Conservation (phyloP, 2,329 filamentous ascomycete species). For the Lizonia empirigonia region DNA sequence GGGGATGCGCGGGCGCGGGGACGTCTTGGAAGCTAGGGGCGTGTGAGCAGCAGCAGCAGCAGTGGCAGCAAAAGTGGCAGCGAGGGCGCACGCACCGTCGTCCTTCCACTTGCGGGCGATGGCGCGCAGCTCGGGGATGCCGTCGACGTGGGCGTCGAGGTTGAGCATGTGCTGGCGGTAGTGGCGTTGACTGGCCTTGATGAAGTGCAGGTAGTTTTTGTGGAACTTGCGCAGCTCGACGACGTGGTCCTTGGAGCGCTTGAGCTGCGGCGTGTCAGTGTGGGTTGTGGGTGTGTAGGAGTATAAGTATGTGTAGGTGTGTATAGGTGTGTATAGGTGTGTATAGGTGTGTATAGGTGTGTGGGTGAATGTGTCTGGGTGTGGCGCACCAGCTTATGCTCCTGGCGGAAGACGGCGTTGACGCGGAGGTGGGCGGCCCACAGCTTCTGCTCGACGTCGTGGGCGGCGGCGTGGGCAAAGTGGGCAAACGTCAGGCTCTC, state of each 20-base stretch:
- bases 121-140: slow-evolving; percentile 63
- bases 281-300: too few relatives aligned
- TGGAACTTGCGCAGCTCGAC: slow-evolving; percentile 77
- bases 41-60: slow-evolving; percentile 43
- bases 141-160: slow-evolving; percentile 65
- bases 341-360: too few relatives aligned
- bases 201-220: slow-evolving; percentile 80
- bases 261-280: slow-evolving; percentile 46
- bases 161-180: slow-evolving; percentile 86
- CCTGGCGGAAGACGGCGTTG: slow-evolving; percentile 77
- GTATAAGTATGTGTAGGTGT: too few relatives aligned
- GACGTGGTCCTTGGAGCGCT: slow-evolving; percentile 58
- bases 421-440: slow-evolving; percentile 81
- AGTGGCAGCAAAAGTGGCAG: neutral
- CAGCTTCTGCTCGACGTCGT: slow-evolving; percentile 71
- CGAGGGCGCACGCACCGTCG: slow-evolving; percentile 31
- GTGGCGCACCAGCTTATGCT: slow-evolving; percentile 42
- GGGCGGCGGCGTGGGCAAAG: slow-evolving; percentile 66
- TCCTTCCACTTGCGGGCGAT: slow-evolving; percentile 56
- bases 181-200: slow-evolving; percentile 86
- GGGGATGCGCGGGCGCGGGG: slow-evolving; percentile 44
- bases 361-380: too few relatives aligned
- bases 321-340: too few relatives aligned
- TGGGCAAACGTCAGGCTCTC: slow-evolving; percentile 75
- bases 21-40: slow-evolving; percentile 38